A percentile compares a stretch with the other conserved stretches of the same genome.
Evolutionary conservation across 345 rosid genomes (phyloP).

Genomic region (Gossypioides kirkii): DNA sequence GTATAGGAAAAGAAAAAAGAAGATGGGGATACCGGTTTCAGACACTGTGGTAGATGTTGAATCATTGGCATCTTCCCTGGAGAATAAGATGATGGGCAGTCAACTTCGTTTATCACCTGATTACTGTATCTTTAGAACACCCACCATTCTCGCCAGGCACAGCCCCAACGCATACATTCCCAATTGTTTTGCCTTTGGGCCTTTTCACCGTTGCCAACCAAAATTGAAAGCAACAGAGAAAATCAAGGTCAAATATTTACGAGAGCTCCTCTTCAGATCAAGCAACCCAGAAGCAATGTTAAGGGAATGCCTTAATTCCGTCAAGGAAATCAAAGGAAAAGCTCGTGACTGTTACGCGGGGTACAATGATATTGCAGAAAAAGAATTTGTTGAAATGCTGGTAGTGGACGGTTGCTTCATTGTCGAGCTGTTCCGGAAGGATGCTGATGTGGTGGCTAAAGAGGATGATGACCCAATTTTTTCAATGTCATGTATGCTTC

Average conservation of each 20-base stretch:
- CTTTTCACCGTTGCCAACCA: conserved; percentile 10
- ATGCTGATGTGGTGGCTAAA: not conserved
- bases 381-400: conserved; percentile 17
- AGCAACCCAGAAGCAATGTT: not conserved
- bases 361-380: not conserved
- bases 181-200: conserved; percentile 29
- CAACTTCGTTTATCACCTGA: conserved; percentile 9
- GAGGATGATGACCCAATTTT: conserved; percentile 24
- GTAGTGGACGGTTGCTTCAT: conserved; percentile 34
- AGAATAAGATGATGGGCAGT: not conserved
- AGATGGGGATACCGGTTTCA: not conserved
- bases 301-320: not conserved
- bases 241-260: conserved; percentile 24
- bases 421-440: conserved; percentile 21
- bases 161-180: conserved; percentile 20
- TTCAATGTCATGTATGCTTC: conserved; percentile 24
- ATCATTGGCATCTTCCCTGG: conserved; percentile 7
- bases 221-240: conserved; percentile 2
- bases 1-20: not conserved
- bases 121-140: conserved; percentile 23
- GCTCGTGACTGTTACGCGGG: conserved; percentile 22
- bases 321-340: conserved; percentile 2
- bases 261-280: conserved; percentile 15
- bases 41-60: conserved; percentile 3
- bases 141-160: conserved; percentile 21